Conservation (phyloP, 179 eudicot species). For the Drosera spatulata region DNA sequence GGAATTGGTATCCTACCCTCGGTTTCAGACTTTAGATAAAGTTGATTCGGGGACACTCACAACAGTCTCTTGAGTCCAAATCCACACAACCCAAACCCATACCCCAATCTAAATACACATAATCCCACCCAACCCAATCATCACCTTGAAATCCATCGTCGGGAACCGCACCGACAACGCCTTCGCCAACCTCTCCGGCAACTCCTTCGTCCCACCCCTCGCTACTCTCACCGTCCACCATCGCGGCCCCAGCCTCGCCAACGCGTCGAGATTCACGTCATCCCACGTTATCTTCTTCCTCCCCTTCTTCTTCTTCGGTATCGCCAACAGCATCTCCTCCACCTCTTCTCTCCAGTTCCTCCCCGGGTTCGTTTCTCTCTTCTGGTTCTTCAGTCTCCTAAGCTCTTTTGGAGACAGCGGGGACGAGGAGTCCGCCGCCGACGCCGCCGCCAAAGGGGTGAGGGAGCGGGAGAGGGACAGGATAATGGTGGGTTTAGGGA, state of each 20-base stretch:
- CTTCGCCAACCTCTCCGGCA: constrained; percentile 42
- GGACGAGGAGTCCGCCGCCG: constrained; percentile 4
- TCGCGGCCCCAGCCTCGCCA: constrained; percentile 60
- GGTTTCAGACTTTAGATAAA: too few relatives aligned
- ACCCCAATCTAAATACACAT: too few relatives aligned
- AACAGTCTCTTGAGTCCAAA: too few relatives aligned
- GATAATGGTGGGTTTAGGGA: too few relatives aligned
- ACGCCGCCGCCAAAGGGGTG: constrained; percentile 12
- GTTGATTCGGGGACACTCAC: too few relatives aligned
- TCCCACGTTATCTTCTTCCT: constrained; percentile 62
- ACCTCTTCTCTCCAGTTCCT: constrained; percentile 77
- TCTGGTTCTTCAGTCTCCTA: constrained; percentile 64
- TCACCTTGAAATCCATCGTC: constrained; percentile 57
- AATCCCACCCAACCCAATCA: too few relatives aligned
- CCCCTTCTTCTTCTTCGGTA: constrained; percentile 57
- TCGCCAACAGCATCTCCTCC: constrained; percentile 43
- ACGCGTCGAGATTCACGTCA: constrained; percentile 66
- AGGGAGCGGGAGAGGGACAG: constrained; percentile 1
- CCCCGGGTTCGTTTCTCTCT: constrained; percentile 52
- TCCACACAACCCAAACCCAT: too few relatives aligned
- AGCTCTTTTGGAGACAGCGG: constrained; percentile 54
- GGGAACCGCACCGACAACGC: constrained; percentile 45
- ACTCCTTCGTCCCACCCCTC: constrained; percentile 29
- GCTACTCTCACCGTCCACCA: constrained; percentile 86
- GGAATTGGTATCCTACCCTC: too few relatives aligned